Percentiles rank a stretch among this genome's conserved stretches.
phyloP scores from a whole-genome alignment of 2,329 filamentous ascomycete genomes.

The Camptophora hylomeconis region DNA sequence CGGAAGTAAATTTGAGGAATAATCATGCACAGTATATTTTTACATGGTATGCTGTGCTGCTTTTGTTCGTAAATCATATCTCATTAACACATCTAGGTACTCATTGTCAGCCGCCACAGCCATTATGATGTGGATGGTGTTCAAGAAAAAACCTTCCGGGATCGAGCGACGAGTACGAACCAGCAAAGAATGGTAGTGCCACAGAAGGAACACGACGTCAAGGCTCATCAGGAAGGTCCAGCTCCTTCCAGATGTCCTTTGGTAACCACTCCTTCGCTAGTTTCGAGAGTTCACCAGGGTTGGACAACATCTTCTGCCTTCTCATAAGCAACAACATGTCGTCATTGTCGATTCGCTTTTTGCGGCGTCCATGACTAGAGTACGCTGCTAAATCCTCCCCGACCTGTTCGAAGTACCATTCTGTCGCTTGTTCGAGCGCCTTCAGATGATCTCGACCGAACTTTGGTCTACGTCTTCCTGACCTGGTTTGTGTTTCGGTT shows the following conservation, averaged over 20 bases:
- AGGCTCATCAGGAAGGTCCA: conserved; percentile 48
- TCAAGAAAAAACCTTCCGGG: conserved; percentile 71
- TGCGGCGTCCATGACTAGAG: conserved; percentile 67
- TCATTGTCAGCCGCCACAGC: conserved; percentile 71
- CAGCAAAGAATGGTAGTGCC: conserved; percentile 57
- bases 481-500: conserved; percentile 24
- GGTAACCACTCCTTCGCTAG: conserved; percentile 75
- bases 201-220: conserved; percentile 8
- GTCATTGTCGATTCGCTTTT: conserved; percentile 64
- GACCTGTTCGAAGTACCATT: conserved; percentile 86
- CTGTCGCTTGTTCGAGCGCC: conserved; percentile 65
- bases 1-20: conserved; percentile 87
- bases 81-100: conserved; percentile 50
- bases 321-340: conserved; percentile 74
- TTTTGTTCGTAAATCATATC: conserved; percentile 5
- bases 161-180: conserved; percentile 60
- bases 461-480: conserved; percentile 57
- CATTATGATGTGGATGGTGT: conserved; percentile 92
- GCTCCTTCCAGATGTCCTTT: conserved; percentile 67
- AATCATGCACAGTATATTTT: conserved; percentile 98
- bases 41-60: conserved; percentile 60
- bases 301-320: conserved; percentile 29
- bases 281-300: conserved; percentile 11
- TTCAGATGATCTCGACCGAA: conserved; percentile 61
- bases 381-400: conserved; percentile 69